Evolutionary conservation across 1,139 yeast species (phyloP), one percentile per base, ranked within the genome.

Genomic region (Candida albicans): DNA sequence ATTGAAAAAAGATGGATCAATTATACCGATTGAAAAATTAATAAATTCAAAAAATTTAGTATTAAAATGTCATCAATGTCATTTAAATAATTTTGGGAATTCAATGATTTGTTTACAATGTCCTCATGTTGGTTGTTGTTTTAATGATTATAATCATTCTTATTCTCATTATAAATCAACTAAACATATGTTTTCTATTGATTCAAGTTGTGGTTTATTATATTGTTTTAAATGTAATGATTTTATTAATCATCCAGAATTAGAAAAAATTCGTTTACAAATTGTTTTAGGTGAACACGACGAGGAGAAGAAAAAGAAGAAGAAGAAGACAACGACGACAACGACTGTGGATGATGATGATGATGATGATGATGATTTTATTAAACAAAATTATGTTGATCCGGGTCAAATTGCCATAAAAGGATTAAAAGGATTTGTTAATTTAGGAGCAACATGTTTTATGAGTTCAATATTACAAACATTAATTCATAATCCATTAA

Each of bases 391-490:
- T 34, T 73, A 68, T 44, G 37, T 53, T 14, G 47, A 71, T n/a
- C 95, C 96, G 3, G 61, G 77, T 1, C 73, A 63, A 53, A 77
- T 76, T 39, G 87, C 95, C 0, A 72, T 81, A 2, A 77, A 83
- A 12, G 98, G 97, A 0, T 67, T 93, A 24, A 77, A 86, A 47
- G 99, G 99, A 2, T 81, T 93, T 54, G 84, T 90, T 44, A 93
- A 93, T 61, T 81, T 93, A 80, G 99, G 99, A 0, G 87, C 98
- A 0, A 93, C 99, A 0, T 93, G 99, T 66, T 93, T 88, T 67
- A 91, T 93, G 87, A 87, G 96, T 52, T 87, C 95, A 33, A 82
- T 90, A 13, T 65, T 93, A 36, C 99, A 93, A 66, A 81, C 95
- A 0, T 66, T 91, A 37, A 72, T 93, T 41, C 98, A 93, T 61